These are phyloP conservation scores for Sanguinoderma infundibulare DNA, from an alignment of 1,284 basidiomycete genomes.

Conservation along the genomic window DNA sequence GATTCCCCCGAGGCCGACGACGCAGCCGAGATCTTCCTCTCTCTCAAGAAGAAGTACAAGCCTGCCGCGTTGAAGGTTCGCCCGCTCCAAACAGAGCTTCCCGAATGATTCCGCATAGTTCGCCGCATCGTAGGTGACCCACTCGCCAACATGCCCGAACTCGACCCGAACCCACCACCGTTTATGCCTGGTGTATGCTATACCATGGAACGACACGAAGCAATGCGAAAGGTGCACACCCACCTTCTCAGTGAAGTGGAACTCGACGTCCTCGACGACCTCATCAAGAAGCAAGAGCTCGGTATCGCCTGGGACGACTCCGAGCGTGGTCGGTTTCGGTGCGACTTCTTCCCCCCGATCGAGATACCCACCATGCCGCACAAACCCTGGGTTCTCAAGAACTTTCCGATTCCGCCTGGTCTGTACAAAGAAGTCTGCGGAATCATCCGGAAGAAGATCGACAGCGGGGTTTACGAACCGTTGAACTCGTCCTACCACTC, in stretches of 20 bases:
- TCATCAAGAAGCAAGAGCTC: slow-evolving; percentile 36
- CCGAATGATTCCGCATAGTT: slow-evolving; percentile 37
- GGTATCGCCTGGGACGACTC: slow-evolving; percentile 40
- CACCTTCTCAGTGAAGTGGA: slow-evolving; percentile 39
- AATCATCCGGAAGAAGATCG: slow-evolving; percentile 39
- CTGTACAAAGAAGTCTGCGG: slow-evolving; percentile 38
- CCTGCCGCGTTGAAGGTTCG: slow-evolving; percentile 37
- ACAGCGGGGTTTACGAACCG: slow-evolving; percentile 39
- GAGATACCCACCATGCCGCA: slow-evolving; percentile 40
- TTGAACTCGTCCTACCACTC: slow-evolving; percentile 43
- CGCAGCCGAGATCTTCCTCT: neutral
- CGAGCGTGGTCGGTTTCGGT: slow-evolving; percentile 38
- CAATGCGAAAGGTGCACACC: slow-evolving; percentile 31
- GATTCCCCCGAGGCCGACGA: too few relatives aligned
- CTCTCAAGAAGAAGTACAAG: slow-evolving; percentile 40
- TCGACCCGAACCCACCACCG: slow-evolving; percentile 30
- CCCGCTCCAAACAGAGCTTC: slow-evolving; percentile 33
- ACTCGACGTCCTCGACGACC: slow-evolving; percentile 34
- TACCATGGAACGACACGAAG: slow-evolving; percentile 35
- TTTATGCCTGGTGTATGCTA: slow-evolving; percentile 37
- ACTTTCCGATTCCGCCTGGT: slow-evolving; percentile 45
- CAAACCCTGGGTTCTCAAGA: slow-evolving; percentile 39
- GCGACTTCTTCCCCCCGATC: slow-evolving; percentile 41
- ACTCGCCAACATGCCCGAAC: slow-evolving; percentile 33
- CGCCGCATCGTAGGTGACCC: slow-evolving; percentile 40